These are phyloP conservation scores for Chlamydomonas eustigma DNA, from an alignment of 139 green algal species.

Conservation along the genomic window DNA sequence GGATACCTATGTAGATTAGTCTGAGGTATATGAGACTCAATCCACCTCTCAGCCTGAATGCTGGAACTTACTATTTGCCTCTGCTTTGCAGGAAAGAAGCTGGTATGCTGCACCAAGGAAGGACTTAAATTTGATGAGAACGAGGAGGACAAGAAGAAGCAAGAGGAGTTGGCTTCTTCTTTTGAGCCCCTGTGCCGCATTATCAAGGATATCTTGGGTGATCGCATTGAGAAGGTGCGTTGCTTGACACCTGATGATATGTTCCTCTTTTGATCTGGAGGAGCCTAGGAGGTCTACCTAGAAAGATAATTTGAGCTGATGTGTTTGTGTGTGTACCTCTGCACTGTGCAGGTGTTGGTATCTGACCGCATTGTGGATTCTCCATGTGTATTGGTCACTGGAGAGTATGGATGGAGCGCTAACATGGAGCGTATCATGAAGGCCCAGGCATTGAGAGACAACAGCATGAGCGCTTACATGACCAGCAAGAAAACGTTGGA, in stretches of 20 bases:
- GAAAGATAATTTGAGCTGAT: not conserved
- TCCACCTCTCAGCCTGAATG: too few species aligned
- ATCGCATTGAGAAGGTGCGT: slow-evolving; percentile 92
- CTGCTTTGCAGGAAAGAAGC: slow-evolving; percentile 93
- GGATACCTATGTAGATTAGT: too few species aligned
- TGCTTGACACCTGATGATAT: too few species aligned
- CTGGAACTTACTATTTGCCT: too few species aligned
- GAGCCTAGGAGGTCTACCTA: too few species aligned
- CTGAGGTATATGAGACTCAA: slow-evolving; percentile 1
- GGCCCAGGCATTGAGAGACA: slow-evolving; percentile 96
- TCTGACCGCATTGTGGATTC: slow-evolving; percentile 98
- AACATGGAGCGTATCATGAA: slow-evolving; percentile 99
- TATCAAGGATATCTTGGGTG: slow-evolving; percentile 96
- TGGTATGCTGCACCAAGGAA: slow-evolving; percentile 98
- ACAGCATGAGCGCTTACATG: slow-evolving; percentile 97
- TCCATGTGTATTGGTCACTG: slow-evolving; percentile 98
- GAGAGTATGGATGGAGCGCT: slow-evolving; percentile 98
- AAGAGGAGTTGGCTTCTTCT: slow-evolving; percentile 73
- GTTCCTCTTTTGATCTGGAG: too few species aligned
- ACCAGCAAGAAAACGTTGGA: slow-evolving; percentile 98
- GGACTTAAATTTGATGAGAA: slow-evolving; percentile 76
- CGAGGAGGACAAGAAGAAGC: slow-evolving; percentile 93
- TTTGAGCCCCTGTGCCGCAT: slow-evolving; percentile 91
- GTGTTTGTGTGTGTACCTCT: not conserved
- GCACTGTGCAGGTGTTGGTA: slow-evolving; percentile 79